Percentiles rank a stretch among this genome's conserved stretches.
Conservation (phyloP, 148 eudicot genomes). For the Rhododendron ferrugineum region DNA sequence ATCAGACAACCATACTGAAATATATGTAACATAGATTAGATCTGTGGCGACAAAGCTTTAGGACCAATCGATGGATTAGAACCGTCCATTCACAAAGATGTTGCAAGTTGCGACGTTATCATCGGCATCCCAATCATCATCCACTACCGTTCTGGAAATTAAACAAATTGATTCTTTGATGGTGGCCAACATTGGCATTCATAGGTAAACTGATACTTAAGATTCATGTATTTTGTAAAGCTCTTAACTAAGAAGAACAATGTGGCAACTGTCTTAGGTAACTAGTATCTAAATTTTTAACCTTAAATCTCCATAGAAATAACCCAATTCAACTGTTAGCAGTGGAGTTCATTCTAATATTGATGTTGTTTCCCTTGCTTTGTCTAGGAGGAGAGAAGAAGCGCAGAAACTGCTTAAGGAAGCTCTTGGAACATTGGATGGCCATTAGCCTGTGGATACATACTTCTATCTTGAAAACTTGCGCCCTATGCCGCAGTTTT, state of each 20-base stretch:
- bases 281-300: not conserved
- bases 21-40: not conserved
- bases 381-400: slow-evolving; percentile 14
- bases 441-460: not conserved
- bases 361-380: not conserved
- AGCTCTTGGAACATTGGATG: slow-evolving; percentile 12
- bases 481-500: not conserved
- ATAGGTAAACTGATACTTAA: not conserved
- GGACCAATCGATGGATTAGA: not conserved
- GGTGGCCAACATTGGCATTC: not conserved
- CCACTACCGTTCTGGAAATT: not conserved
- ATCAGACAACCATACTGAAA: not conserved
- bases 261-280: not conserved
- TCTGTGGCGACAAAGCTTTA: not conserved
- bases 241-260: not conserved
- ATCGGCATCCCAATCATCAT: not conserved
- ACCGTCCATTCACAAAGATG: not conserved
- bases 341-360: not conserved
- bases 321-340: not conserved
- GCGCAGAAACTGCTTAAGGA: slow-evolving; percentile 13
- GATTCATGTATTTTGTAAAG: not conserved
- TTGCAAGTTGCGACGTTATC: not conserved
- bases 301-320: not conserved
- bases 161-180: not conserved
- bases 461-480: not conserved